Percentiles rank a stretch among this genome's conserved stretches.
phyloP scores from a whole-genome alignment of 805 yeast genomes.

The Saccharomyces cerevisiae region DNA sequence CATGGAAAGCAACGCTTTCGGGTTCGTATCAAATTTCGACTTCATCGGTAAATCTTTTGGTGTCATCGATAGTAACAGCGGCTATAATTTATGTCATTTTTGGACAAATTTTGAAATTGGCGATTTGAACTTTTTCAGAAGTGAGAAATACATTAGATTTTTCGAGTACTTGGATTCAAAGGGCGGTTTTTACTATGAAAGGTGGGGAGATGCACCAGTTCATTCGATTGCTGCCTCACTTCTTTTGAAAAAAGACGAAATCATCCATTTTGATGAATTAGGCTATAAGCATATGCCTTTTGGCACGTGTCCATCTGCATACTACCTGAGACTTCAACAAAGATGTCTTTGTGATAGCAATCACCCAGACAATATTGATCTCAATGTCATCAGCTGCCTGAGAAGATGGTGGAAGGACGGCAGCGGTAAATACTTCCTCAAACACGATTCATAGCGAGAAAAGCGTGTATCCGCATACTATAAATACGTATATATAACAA shows the following conservation, averaged over 20 bases:
- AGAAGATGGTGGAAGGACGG: constrained; percentile 73
- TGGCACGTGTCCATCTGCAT: constrained; percentile 49
- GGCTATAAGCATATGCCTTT: constrained; percentile 76
- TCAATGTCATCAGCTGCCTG: constrained; percentile 50
- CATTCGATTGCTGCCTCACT: constrained; percentile 65
- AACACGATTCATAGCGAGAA: constrained; percentile 3
- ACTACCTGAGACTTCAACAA: constrained; percentile 41
- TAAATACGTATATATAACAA: background rate
- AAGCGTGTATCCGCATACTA: background rate
- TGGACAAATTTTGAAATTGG: constrained; percentile 86
- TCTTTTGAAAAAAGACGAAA: constrained; percentile 47
- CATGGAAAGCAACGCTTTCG: constrained; percentile 22
- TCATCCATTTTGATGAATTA: constrained; percentile 73
- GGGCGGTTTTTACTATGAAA: constrained; percentile 76
- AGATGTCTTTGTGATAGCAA: constrained; percentile 54
- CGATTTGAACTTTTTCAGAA: constrained; percentile 58
- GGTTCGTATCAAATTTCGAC: constrained; percentile 45
- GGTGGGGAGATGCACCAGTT: constrained; percentile 96
- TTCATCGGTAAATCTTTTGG: constrained; percentile 37
- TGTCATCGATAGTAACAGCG: constrained; percentile 39
- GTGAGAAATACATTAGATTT: constrained; percentile 51
- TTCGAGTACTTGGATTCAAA: constrained; percentile 56
- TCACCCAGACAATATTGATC: constrained; percentile 37
- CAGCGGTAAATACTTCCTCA: constrained; percentile 35
- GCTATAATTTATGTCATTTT: constrained; percentile 74